Conservation (phyloP, 441 rosid species). For the Sinapis alba region DNA sequence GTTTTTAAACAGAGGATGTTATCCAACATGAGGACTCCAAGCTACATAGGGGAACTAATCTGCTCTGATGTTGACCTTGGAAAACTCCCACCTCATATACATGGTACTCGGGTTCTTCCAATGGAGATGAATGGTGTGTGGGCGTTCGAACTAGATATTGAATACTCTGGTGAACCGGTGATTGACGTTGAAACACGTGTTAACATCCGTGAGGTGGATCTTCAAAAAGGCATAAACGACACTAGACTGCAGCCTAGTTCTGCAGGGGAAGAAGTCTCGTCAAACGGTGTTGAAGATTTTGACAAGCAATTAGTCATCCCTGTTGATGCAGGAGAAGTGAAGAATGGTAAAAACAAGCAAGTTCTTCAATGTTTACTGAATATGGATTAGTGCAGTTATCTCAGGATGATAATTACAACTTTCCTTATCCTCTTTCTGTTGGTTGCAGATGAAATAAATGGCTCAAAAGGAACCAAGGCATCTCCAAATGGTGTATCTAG, state of each 20-base stretch:
- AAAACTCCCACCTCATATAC: slow-evolving; percentile 82
- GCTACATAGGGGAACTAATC: slow-evolving; percentile 77
- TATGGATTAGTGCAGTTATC: neutral
- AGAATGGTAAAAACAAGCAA: slow-evolving; percentile 49
- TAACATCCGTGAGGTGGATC: neutral
- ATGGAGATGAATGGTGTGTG: slow-evolving; percentile 80
- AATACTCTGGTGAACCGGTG: neutral
- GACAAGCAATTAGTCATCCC: slow-evolving; percentile 63
- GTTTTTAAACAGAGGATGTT: slow-evolving; percentile 35
- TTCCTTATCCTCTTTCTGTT: slow-evolving; percentile 10
- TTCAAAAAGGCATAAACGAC: neutral
- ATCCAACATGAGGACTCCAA: slow-evolving; percentile 88
- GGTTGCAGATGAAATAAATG: slow-evolving; percentile 55
- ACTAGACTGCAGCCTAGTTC: neutral
- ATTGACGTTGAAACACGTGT: neutral
- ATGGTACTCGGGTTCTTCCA: slow-evolving; percentile 81
- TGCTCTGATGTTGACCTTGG: slow-evolving; percentile 73
- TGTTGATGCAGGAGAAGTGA: slow-evolving; percentile 46
- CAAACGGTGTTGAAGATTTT: slow-evolving; percentile 54
- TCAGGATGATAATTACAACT: slow-evolving; percentile 12
- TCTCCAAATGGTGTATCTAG: slow-evolving; percentile 56
- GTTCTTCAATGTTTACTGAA: slow-evolving; percentile 32
- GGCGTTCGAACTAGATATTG: slow-evolving; percentile 82
- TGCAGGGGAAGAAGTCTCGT: slow-evolving; percentile 37
- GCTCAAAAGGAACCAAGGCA: slow-evolving; percentile 41